Evolutionary conservation across 192 early-diverging fungal species (phyloP), one percentile per base, ranked within the genome.

Genomic region (Umbelopsis vinacea): DNA sequence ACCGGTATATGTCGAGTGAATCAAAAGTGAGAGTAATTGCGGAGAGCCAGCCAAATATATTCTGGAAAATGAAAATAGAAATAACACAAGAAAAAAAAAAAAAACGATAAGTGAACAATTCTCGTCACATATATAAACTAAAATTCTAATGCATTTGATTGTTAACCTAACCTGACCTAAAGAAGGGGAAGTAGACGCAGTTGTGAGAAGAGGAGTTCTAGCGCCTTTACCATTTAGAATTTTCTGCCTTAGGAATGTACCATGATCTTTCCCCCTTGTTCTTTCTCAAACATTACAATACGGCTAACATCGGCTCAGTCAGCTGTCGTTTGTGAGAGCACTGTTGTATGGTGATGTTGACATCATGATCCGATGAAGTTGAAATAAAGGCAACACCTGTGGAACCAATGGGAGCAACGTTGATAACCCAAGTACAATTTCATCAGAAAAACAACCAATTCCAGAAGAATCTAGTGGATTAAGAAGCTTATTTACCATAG

Each of bases 91-190:
- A 29, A 63, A 14, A 17, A 63, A 37, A 37, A 60, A 35, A 17
- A 37, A 63, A 63, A 63, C 7, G 57, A 63, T 37, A 37, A 19
- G 15, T 22, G 57, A 22, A 63, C 33, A 63, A 63, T 29, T 8
- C 35, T 35, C 8, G 33, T 63, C 15, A 26, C 57, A 63, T 63
- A 63, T 63, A 63, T 63, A 63, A 63, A 37, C 26, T 29, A 63
- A 63, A 63, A 35, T 29, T 63, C 19, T 6, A n/a, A 63, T 63
- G 57, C 57, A 63, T 37, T 29, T 37, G 57, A 63, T 35, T 35
- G 14, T 38, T 63, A 38, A 37, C 57, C 48, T 50, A 21, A 50
- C 48, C 17, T 50, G 11, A 50, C 5, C 48, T 21, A 43, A 43
- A 43, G 40, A 43, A 50, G 48, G 48, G 48, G 48, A 50, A 50